Conservation (phyloP, 805 yeast species). For the Candida manassasensis region DNA sequence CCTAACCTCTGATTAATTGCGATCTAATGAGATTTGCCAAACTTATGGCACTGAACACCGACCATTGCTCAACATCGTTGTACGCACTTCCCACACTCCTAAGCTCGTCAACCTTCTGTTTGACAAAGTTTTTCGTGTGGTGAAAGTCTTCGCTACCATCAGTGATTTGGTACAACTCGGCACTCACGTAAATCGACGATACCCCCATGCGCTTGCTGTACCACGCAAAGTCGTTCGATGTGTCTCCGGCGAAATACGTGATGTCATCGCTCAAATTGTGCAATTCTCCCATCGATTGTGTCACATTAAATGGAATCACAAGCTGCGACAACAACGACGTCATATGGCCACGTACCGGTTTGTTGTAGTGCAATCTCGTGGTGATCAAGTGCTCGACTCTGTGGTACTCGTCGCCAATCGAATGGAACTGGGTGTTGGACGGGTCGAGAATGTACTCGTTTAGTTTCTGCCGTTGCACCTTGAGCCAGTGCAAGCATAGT, state of each 20-base stretch:
- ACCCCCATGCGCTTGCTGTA: conserved; percentile 78
- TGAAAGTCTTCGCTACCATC: conserved; percentile 55
- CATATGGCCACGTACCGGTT: conserved; percentile 40
- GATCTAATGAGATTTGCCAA: conserved; percentile 65
- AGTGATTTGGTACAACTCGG: conserved; percentile 76
- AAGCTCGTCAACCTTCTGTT: conserved; percentile 50
- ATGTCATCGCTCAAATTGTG: conserved; percentile 79
- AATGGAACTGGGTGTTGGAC: conserved; percentile 23
- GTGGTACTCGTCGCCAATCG: conserved; percentile 33
- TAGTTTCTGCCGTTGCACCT: conserved; percentile 38
- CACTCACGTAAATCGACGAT: conserved; percentile 63
- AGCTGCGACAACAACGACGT: conserved; percentile 55
- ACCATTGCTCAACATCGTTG: conserved; percentile 70
- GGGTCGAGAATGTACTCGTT: conserved; percentile 23
- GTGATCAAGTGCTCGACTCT: conserved; percentile 42
- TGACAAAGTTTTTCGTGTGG: conserved; percentile 63
- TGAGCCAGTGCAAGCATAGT: conserved; percentile 49
- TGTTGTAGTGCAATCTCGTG: conserved; percentile 50
- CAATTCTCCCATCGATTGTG: conserved; percentile 58
- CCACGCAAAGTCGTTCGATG: conserved; percentile 83
- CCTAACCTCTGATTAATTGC: conserved; percentile 58
- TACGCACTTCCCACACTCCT: conserved; percentile 56
- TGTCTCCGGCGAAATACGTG: conserved; percentile 73
- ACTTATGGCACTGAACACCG: conserved; percentile 60
- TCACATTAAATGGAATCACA: conserved; percentile 59